These are phyloP conservation scores for Suillus fuscotomentosus DNA, from an alignment of 768 basidiomycete genomes.

Conservation along the genomic window DNA sequence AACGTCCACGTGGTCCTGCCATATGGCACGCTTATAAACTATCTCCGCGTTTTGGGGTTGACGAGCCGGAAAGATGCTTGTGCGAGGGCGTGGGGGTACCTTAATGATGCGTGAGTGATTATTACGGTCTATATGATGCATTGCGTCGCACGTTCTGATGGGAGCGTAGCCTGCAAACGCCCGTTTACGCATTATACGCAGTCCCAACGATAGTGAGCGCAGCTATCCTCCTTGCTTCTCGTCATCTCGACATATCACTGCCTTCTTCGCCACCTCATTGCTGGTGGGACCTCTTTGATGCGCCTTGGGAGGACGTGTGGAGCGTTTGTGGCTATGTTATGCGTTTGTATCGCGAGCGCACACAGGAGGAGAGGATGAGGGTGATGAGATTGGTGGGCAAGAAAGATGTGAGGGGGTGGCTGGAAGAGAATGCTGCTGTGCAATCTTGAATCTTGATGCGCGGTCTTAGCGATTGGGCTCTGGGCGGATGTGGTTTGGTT, in stretches of 20 bases:
- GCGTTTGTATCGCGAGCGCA: conserved; percentile 68
- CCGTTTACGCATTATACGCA: conserved; percentile 87
- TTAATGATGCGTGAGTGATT: conserved; percentile 87
- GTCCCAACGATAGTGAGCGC: conserved; percentile 89
- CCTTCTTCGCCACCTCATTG: conserved; percentile 68
- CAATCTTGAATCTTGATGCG: neutral
- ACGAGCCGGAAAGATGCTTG: conserved; percentile 69
- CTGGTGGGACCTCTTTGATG: conserved; percentile 97
- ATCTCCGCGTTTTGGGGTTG: conserved; percentile 87
- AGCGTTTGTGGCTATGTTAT: conserved; percentile 81
- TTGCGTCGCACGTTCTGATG: conserved; percentile 1
- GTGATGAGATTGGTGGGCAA: conserved; percentile 63
- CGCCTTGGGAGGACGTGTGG: conserved; percentile 86
- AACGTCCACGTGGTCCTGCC: conserved; percentile 92
- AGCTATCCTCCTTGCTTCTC: conserved; percentile 78
- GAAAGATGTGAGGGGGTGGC: conserved; percentile 79
- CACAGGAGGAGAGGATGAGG: conserved; percentile 42
- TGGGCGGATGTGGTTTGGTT: neutral
- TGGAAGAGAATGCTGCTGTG: conserved; percentile 50
- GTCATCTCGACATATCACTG: conserved; percentile 69
- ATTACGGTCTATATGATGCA: neutral
- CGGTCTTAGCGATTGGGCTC: neutral
- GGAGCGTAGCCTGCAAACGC: conserved; percentile 77
- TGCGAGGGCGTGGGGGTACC: conserved; percentile 85
- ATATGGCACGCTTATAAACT: conserved; percentile 93